Evolutionary conservation across 805 yeast species (phyloP), one percentile per base, ranked within the genome.

Genomic region (Ogataea siamensis): DNA sequence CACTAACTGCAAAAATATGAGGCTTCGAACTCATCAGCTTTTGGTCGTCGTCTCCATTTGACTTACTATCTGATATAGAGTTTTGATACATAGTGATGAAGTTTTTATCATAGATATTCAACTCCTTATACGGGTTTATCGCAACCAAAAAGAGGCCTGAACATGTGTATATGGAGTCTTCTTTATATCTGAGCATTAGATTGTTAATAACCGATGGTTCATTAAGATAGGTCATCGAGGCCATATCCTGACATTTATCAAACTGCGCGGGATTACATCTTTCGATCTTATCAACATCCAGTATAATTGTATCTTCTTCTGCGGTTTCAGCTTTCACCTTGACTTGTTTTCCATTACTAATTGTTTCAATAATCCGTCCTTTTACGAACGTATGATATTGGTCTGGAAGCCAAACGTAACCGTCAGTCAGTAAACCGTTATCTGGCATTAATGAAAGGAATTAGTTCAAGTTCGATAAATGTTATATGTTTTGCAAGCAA

Each of bases 141-240:
- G 99, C 97, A 10, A 93, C 99, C 47, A 93, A 68, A 54, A 93
- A 93, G 6, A 93, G 73, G 5, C 99, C 99, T 0, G 97, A 89
- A 57, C 88, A 88, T 0, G 99, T 93, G 64, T 91, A 87, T 34
- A 93, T 89, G 53, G 74, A 56, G 57, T 87, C 94, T 46, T 80
- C 82, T 42, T 66, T 59, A 62, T 89, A 93, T 51, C 99, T 74
- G 34, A 80, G 65, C 49, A 79, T 76, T 45, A 93, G 62, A 58
- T 93, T 93, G 63, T 87, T 73, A 7, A 93, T 74, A n/a, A 93
- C 98, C 0, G 96, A 84, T 0, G 99, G 95, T 58, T 93, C 99
- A 59, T 91, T 93, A 45, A 93, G 69, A 60, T 82, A 87, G 0
- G 99, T 93, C 46, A 93, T 70, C 50, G 89, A 96, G 0, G 98